phyloP scores from a whole-genome alignment of 257 asterid genomes.

The Solanum virginianum region DNA sequence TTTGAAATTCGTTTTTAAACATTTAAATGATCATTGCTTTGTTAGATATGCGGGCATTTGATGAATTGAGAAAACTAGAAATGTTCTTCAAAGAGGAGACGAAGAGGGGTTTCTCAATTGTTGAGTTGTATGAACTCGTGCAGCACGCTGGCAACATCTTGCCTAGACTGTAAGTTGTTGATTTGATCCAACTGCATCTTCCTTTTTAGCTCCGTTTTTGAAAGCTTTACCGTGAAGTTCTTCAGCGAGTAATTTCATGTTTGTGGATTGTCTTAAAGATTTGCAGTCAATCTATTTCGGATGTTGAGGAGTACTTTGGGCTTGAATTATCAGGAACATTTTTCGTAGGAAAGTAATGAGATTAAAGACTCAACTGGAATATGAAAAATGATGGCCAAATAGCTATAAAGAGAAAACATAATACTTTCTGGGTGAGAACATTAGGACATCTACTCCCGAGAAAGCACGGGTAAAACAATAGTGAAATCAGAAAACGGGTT shows the following conservation, averaged over 20 bases:
- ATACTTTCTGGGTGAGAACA: neutral
- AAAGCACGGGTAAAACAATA: neutral
- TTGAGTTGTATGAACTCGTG: conserved; percentile 94
- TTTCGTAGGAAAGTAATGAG: neutral
- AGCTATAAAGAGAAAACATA: neutral
- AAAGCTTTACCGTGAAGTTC: neutral
- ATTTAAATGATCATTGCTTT: conserved; percentile 2
- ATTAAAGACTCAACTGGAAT: neutral
- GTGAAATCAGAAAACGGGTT: neutral
- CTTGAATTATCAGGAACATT: neutral
- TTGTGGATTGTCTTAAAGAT: neutral
- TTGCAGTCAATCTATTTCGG: neutral
- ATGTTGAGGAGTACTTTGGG: neutral
- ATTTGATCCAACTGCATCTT: neutral
- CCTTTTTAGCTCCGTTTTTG: neutral
- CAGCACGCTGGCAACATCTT: conserved; percentile 99
- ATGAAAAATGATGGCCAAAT: neutral
- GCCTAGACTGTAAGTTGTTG: conserved; percentile 70
- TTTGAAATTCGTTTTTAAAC: neutral
- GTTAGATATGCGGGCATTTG: conserved; percentile 97
- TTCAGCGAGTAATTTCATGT: neutral
- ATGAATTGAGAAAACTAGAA: conserved; percentile 89
- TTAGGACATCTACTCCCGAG: neutral
- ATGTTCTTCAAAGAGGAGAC: conserved; percentile 86
- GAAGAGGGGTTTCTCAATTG: conserved; percentile 80